phyloP scores from a whole-genome alignment of 495 filamentous ascomycete species.

The Xylaria acuta region DNA sequence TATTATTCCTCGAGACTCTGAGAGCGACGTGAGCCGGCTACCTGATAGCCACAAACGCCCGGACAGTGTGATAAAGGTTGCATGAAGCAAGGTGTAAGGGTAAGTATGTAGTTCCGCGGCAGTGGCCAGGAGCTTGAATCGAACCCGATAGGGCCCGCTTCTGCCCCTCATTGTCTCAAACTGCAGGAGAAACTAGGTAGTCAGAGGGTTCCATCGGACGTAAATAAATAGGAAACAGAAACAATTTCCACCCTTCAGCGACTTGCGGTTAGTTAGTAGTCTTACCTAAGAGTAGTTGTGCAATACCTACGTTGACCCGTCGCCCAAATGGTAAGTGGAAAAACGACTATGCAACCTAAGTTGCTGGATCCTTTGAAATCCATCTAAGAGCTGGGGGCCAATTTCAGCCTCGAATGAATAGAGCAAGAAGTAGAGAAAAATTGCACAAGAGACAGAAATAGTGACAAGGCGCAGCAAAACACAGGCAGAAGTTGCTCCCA shows the following conservation, averaged over 20 bases:
- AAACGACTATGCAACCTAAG: neutral
- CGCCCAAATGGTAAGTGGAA: conserved; percentile 1
- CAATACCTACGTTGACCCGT: neutral
- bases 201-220: conserved; percentile 34
- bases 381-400: neutral
- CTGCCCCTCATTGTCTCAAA: conserved; percentile 40
- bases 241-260: neutral
- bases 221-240: neutral
- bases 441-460: neutral
- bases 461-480: neutral
- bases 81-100: conserved; percentile 20
- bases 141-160: conserved; percentile 33
- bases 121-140: conserved; percentile 32
- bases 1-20: neutral
- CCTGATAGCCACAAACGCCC: conserved; percentile 1
- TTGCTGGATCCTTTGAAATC: neutral
- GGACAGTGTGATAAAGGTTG: conserved; percentile 15
- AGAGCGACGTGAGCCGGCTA: neutral
- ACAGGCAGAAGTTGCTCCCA: neutral
- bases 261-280: neutral
- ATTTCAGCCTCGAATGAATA: neutral
- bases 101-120: conserved; percentile 25
- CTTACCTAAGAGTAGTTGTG: neutral
- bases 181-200: conserved; percentile 32
- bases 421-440: neutral